Evolutionary conservation across 1,139 yeast genomes (phyloP), one percentile per base, ranked within the genome.

Genomic region (Lodderomyces oxycetoniae): DNA sequence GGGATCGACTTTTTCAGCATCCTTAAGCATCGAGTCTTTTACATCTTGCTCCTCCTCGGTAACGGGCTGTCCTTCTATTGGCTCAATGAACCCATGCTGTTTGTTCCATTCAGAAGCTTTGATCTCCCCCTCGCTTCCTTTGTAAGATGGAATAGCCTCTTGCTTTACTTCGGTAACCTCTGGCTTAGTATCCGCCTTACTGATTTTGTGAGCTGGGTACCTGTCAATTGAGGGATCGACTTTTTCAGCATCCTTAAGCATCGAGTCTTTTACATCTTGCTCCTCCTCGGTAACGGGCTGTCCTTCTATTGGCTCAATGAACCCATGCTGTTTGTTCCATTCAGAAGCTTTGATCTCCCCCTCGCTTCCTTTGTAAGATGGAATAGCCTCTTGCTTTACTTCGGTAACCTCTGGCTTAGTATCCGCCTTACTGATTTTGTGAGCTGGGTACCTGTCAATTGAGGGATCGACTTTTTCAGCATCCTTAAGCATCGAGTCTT

Each of bases 271-370:
- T 12, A 30, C 36, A 22, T 21, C 31, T 33, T 13, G 14, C 8
- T 27, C 21, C 23, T 28, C 26, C 16, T 17, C 9, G 6, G 26
- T 14, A 17, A 20, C 14, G 15, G 13, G 27, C 5, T n/a, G 27
- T 12, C 10, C 10, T 9, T 24, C 14, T 24, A 14, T 24, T 20
- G 53, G 56, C 34, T 50, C 42, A 28, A 45, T 44, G 35, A 45
- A 39, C 5, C 61, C 63, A 30, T 50, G 58, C 41, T 56, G 44
- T 42, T 52, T 57, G 49, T 60, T 59, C 46, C 55, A 47, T 5
- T 49, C 51, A 22, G 43, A 49, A 20, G 55, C 53, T n/a, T 50
- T 55, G 1, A 44, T 48, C 31, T 59, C 63, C 31, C 44, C 40
- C n/a, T 39, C 31, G 10, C 36, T 37, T 25, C 38, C 42, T 15